phyloP scores from a whole-genome alignment of 208 protist species.

The Wallacemonas rigidus region DNA sequence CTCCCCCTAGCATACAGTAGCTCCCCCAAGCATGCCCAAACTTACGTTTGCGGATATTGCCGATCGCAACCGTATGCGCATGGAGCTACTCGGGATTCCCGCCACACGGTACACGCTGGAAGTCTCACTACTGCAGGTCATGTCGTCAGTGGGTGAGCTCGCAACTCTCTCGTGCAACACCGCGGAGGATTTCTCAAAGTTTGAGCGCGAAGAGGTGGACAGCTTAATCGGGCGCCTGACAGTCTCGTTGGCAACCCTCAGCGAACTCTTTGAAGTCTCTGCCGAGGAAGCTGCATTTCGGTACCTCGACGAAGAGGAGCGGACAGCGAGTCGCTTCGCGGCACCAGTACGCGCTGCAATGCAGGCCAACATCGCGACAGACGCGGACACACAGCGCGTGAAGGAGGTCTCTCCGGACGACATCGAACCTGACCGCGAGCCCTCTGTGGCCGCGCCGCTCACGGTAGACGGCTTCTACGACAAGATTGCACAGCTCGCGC shows the following conservation, averaged over 20 bases:
- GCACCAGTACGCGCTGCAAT: background rate
- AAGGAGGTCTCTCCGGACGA: background rate
- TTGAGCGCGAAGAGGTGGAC: conserved; percentile 69
- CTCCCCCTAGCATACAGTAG: background rate
- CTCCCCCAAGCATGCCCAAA: conserved; percentile 5
- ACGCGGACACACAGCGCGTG: background rate
- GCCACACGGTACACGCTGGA: conserved; percentile 38
- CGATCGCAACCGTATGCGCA: conserved; percentile 45
- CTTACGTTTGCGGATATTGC: conserved; percentile 54
- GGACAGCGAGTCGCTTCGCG: background rate
- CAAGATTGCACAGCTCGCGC: conserved; percentile 56
- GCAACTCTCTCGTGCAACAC: conserved; percentile 51
- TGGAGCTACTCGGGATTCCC: conserved; percentile 37
- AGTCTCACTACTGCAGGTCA: conserved; percentile 70
- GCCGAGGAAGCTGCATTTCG: conserved; percentile 52
- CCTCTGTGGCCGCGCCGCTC: conserved; percentile 13
- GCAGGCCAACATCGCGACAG: conserved; percentile 2
- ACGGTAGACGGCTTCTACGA: conserved; percentile 61
- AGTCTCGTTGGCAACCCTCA: conserved; percentile 60
- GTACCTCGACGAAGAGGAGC: conserved; percentile 43
- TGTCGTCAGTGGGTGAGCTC: conserved; percentile 74
- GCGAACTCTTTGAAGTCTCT: conserved; percentile 59
- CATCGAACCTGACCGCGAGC: background rate
- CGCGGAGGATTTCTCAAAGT: conserved; percentile 56
- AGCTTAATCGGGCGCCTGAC: conserved; percentile 56